Percentiles rank a stretch among this genome's conserved stretches.
These are phyloP conservation scores for Scedosporium boydii DNA, from an alignment of 2,329 filamentous ascomycete species.

Conservation along the genomic window DNA sequence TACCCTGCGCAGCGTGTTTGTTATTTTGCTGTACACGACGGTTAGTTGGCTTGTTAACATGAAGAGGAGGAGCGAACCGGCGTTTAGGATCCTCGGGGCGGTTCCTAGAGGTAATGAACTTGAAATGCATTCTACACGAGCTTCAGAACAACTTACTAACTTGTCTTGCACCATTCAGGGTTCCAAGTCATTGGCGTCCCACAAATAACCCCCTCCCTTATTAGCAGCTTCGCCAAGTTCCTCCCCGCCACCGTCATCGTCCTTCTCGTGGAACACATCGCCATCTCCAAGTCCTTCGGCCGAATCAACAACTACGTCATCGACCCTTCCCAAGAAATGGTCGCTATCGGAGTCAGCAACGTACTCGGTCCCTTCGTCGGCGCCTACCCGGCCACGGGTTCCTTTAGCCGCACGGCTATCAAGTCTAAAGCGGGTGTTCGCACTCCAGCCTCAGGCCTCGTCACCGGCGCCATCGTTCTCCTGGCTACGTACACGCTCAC, in stretches of 20 bases:
- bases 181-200: conserved; percentile 65
- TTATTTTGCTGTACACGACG: conserved; percentile 85
- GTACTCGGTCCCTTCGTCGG: conserved; percentile 70
- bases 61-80: conserved; percentile 49
- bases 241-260: conserved; percentile 69
- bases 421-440: conserved; percentile 90
- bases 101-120: conserved; percentile 61
- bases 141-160: background rate
- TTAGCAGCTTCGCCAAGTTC: conserved; percentile 54
- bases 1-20: conserved; percentile 81
- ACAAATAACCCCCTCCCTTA: conserved; percentile 46
- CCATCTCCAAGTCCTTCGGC: conserved; percentile 75
- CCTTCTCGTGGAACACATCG: conserved; percentile 71
- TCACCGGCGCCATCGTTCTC: conserved; percentile 73
- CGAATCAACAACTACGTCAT: conserved; percentile 75
- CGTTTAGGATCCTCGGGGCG: conserved; percentile 63
- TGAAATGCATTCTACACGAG: background rate
- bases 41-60: conserved; percentile 81
- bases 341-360: conserved; percentile 68
- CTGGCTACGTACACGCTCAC: conserved; percentile 77
- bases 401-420: conserved; percentile 85
- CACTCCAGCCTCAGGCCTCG: conserved; percentile 76
- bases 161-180: conserved; percentile 26
- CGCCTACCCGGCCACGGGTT: conserved; percentile 78
- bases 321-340: conserved; percentile 69